Evolutionary conservation across 1,284 basidiomycete species (phyloP).

Genomic region (Sporisorium sorghi): DNA sequence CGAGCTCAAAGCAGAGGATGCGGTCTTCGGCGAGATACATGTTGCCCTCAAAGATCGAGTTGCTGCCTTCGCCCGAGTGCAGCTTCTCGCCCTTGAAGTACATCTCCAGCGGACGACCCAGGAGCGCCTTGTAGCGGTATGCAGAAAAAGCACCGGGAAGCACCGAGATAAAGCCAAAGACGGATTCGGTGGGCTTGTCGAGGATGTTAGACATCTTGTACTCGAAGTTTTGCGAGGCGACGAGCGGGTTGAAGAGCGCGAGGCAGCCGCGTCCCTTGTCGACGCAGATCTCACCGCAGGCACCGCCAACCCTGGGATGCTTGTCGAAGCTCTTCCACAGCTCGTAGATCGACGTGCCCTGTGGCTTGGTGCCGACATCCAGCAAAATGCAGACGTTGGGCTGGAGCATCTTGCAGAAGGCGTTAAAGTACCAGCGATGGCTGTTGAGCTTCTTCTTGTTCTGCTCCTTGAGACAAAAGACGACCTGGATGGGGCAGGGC

Average conservation of each 20-base stretch:
- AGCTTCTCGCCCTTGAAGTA: constrained; percentile 92
- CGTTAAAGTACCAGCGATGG: constrained; percentile 69
- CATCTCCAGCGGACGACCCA: constrained; percentile 85
- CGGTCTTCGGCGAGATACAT: constrained; percentile 68
- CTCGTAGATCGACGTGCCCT: constrained; percentile 78
- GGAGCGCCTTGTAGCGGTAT: constrained; percentile 81
- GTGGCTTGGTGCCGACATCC: constrained; percentile 93
- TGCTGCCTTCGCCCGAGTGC: constrained; percentile 52
- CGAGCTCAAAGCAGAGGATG: constrained; percentile 66
- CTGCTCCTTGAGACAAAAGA: constrained; percentile 68
- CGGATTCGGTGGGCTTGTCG: constrained; percentile 75
- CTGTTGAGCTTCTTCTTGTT: constrained; percentile 67
- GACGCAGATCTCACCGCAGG: constrained; percentile 93
- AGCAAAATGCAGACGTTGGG: constrained; percentile 93
- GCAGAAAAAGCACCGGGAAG: constrained; percentile 93
- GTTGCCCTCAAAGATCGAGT: constrained; percentile 64
- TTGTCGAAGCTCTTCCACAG: constrained; percentile 97
- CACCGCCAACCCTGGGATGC: constrained; percentile 93
- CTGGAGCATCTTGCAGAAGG: constrained; percentile 68
- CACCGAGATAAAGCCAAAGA: constrained; percentile 91
- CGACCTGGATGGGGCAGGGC: constrained; percentile 69
- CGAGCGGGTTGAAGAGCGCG: constrained; percentile 76
- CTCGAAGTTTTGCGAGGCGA: constrained; percentile 73
- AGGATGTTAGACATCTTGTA: constrained; percentile 67
- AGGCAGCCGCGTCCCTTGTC: constrained; percentile 80